Base-by-base conservation (phyloP, 2,329 filamentous ascomycete genomes). In the Emmonsiellopsis sp. region DNA sequence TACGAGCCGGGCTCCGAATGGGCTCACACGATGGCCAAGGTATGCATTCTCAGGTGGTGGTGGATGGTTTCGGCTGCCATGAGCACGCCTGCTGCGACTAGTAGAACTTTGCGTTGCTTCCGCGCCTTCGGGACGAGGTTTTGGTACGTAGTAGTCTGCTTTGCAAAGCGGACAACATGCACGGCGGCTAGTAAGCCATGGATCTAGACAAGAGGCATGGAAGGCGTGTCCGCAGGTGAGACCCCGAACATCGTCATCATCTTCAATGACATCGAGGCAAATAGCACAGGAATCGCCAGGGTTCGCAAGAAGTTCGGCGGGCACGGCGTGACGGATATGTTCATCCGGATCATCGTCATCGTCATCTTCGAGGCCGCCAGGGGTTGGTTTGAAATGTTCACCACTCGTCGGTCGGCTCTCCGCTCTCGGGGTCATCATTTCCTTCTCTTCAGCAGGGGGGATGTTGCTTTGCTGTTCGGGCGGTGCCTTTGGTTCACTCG, bases 161-260 rank as follows among this genome's bases (percentile, higher is more conserved):
- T 98, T 98, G 78, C 93, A 98, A 6, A 98, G 83, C 5, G 93
- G 93, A 68, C 93, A 98, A 75, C 92, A 97, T 30, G 93, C 93
- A 60, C 92, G 85, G 58, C 93, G 83, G 65, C 87, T 91, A 8
- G 93, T 98, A 58, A 98, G 75, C 93, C 93, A 98, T 9, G 93
- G 93, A 63, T 98, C 93, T 48, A 98, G 82, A 67, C 93, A 98
- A 40, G 86, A 88, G 50, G 90, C 91, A 68, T 98, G 93, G 80
- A 97, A 98, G 52, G 92, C 91, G 70, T 98, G 93, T n/a, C 93
- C 93, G 65, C 93, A 98, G 3, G 89, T 90, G 57, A 98, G 75
- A 2, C 93, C 93, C 61, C 93, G 88, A 49, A 98, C 85, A 66
- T 98, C 92, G 62, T 97, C 93, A 58, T 96, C 89, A 58, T 97